These are phyloP conservation scores for Leishmania major DNA, from an alignment of 208 protist genomes.

Conservation along the genomic window DNA sequence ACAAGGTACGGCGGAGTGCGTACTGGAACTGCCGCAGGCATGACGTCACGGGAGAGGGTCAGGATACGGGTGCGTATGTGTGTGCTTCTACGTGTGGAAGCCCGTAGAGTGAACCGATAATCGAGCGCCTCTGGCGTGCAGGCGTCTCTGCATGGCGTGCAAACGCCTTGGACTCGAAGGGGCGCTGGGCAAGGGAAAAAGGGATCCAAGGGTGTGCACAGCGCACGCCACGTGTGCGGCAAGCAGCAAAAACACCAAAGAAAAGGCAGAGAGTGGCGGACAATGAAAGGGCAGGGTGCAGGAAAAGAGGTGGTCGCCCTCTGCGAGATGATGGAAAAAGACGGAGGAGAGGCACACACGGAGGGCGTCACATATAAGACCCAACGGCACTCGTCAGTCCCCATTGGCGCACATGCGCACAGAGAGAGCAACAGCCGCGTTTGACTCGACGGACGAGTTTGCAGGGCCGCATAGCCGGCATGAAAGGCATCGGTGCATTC, in stretches of 20 bases:
- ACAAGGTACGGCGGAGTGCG: conserved; percentile 59
- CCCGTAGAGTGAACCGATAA: not conserved
- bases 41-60: not conserved
- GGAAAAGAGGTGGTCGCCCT: not conserved
- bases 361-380: not conserved
- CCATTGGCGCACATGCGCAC: not conserved
- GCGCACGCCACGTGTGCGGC: not conserved
- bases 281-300: not conserved
- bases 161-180: not conserved
- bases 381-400: not conserved
- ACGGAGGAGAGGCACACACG: not conserved
- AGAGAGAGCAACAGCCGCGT: not conserved
- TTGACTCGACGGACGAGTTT: not conserved
- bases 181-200: not conserved
- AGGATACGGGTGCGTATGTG: not conserved
- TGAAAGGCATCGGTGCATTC: not conserved
- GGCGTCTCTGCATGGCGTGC: not conserved
- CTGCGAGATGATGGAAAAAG: not conserved
- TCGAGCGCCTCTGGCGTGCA: not conserved
- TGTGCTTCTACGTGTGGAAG: not conserved
- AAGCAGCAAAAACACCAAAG: not conserved
- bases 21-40: conserved; percentile 7
- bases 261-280: not conserved
- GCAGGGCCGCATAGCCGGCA: not conserved
- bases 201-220: not conserved